Evolutionary conservation across 805 yeast species (phyloP), one percentile per base, ranked within the genome.

Genomic region (Hanseniaspora guilliermondii): DNA sequence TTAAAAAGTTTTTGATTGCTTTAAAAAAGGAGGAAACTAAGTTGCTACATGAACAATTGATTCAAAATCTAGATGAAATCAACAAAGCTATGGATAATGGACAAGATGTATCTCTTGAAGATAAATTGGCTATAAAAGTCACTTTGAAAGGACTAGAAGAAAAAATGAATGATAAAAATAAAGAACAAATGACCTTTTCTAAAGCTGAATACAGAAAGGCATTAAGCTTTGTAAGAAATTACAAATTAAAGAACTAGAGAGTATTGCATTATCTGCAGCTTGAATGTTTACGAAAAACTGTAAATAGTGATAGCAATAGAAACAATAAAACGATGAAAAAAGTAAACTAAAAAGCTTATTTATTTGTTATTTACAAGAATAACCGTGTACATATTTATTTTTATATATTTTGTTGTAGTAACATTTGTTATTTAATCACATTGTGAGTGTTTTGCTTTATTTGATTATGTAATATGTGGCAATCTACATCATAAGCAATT

Each of bases 141-240:
- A 25, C 41, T 24, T 24, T 42, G 11, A 19, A 21, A 19, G 54
- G 36, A 35, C 36, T 41, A 33, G 48, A 52, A 24, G 30, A 36
- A 30, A 41, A 35, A 8, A 52, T 35, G 22, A 22, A 35, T 5
- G 24, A 19, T 3, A 52, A 47, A 30, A 17, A 27, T 19, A 32
- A 40, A 19, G 36, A 36, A 9, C 44, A 14, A 25, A 17, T 14
- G 8, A 21, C 14, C 12, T 52, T 52, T 37, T 27, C 47, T 8
- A 44, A 36, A 25, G 19, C 39, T 21, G 49, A 52, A 37, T 52
- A 52, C 38, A 52, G 36, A 44, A 42, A 44, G 24, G 55, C 55
- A 9, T 44, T 44, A 16, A 36, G 35, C 9, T 44, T 52, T 17
- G 19, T 44, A 6, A 52, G 21, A 22, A 21, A 39, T 16, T 39